Percentiles rank a stretch among this genome's conserved stretches.
phyloP scores from a whole-genome alignment of 2,329 filamentous ascomycete species.

The Phyllosticta capitalensis region DNA sequence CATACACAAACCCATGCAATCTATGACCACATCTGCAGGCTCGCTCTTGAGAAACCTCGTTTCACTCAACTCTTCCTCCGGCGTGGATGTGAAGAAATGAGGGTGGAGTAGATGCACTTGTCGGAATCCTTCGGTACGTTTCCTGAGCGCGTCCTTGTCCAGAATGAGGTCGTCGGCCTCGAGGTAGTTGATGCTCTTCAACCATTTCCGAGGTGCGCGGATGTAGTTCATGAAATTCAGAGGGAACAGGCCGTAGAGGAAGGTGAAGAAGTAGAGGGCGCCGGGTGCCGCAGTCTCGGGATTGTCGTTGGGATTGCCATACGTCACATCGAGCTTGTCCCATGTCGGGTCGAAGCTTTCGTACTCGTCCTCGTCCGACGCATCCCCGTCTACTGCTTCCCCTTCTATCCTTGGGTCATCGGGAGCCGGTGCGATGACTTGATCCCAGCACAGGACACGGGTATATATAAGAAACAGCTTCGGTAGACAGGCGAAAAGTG shows the following conservation, averaged over 20 bases:
- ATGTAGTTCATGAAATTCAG: constrained; percentile 83
- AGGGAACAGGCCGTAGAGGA: constrained; percentile 73
- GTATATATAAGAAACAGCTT: constrained; percentile 75
- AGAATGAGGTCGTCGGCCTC: constrained; percentile 67
- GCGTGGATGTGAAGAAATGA: constrained; percentile 73
- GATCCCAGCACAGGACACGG: constrained; percentile 70
- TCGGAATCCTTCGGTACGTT: constrained; percentile 65
- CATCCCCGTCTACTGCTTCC: constrained; percentile 14
- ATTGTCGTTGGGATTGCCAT: constrained; percentile 54
- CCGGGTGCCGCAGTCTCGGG: constrained; percentile 52
- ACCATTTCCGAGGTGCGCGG: constrained; percentile 67
- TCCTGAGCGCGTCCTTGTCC: constrained; percentile 66
- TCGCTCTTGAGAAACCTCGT: constrained; percentile 73
- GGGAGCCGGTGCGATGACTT: constrained; percentile 19
- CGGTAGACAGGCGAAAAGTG: constrained; percentile 56
- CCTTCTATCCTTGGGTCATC: constrained; percentile 12
- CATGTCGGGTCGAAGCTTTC: constrained; percentile 37
- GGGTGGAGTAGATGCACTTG: constrained; percentile 67
- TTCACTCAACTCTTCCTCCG: constrained; percentile 71
- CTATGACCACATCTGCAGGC: constrained; percentile 67
- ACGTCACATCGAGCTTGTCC: constrained; percentile 54
- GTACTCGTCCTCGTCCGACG: constrained; percentile 30
- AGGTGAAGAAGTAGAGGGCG: constrained; percentile 67
- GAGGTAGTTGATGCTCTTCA: constrained; percentile 62
- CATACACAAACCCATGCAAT: constrained; percentile 63